Evolutionary conservation across 208 protist genomes (phyloP), one percentile per base, ranked within the genome.

Genomic region (Balamuthia mandrillaris): DNA sequence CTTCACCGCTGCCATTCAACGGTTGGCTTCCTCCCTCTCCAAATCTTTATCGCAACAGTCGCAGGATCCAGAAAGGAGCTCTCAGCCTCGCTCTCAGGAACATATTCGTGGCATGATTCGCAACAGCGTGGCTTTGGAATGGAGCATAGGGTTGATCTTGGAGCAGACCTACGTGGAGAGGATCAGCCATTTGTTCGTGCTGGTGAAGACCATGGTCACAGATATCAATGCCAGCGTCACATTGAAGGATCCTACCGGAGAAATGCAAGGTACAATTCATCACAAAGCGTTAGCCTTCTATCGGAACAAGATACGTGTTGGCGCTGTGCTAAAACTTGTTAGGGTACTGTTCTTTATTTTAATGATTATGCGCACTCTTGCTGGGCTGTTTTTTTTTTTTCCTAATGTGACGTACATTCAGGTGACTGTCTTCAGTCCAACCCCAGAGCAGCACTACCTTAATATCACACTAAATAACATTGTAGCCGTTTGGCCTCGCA

Each of bases 241-340:
- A 29, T 1, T 82, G n/a, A 82, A 82, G 39, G 75, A 82, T 24
- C 75, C 75, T 6, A 82, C 75, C 10, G 75, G 75, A 1, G 75
- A 82, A n/a, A 82, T 82, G 47, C 75, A 82, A 37, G 75, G 75
- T 7, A 82, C 75, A 7, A 66, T 82, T 24, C 75, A 82, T 39
- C 1, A 45, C 52, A 56, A 33, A 0, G 75, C 21, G 3, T 21
- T 82, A 9, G 75, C 60, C 37, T 66, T 7, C 2, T 42, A 82
- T 33, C 75, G 52, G 10, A 82, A 66, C 75, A 37, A 66, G 18
- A 82, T 82, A 47, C 60, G 66, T 31, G 31, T 33, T 27, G 75
- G 75, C n/a, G 75, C 75, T 1, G 75, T 82, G 1, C 75, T 82
- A 3, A 33, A 42, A 14, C 49, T 66, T 37, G 75, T 82, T 10